Conservation (phyloP, 2,329 filamentous ascomycete species). For the Penicillium concentricum region DNA sequence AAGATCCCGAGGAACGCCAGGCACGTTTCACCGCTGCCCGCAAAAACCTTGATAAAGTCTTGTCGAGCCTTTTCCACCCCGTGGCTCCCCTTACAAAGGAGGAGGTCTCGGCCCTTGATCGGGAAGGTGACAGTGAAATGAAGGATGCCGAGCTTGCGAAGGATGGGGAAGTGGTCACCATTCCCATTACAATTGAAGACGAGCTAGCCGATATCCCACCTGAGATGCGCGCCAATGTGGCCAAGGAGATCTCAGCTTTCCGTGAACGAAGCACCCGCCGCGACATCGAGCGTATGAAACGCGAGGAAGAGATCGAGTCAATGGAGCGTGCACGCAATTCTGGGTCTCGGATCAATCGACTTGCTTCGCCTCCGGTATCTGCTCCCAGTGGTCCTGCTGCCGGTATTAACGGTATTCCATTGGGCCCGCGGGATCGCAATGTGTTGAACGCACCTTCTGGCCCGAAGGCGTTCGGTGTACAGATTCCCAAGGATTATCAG, state of each 20-base stretch:
- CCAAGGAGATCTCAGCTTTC: slow-evolving; percentile 91
- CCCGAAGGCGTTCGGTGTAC: slow-evolving; percentile 61
- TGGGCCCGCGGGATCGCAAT: slow-evolving; percentile 68
- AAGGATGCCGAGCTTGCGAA: slow-evolving; percentile 56
- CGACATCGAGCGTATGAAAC: slow-evolving; percentile 80
- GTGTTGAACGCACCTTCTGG: slow-evolving; percentile 74
- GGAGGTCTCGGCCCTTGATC: slow-evolving; percentile 54
- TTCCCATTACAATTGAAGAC: slow-evolving; percentile 82
- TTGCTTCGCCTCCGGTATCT: slow-evolving; percentile 68
- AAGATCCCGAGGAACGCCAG: slow-evolving; percentile 61
- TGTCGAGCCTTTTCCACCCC: slow-evolving; percentile 73
- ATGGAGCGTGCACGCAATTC: slow-evolving; percentile 74
- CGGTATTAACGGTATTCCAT: slow-evolving; percentile 71
- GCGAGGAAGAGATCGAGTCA: slow-evolving; percentile 90
- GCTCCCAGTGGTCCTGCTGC: slow-evolving; percentile 62
- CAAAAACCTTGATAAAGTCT: slow-evolving; percentile 63
- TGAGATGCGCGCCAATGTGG: slow-evolving; percentile 93
- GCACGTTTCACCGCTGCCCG: slow-evolving; percentile 69
- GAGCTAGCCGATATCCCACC: slow-evolving; percentile 93
- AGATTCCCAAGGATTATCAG: slow-evolving; percentile 70
- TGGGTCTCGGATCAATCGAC: slow-evolving; percentile 60
- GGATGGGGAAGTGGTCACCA: slow-evolving; percentile 80
- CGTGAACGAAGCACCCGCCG: slow-evolving; percentile 84
- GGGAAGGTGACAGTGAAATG: slow-evolving; percentile 69
- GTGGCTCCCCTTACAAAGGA: slow-evolving; percentile 47